phyloP scores from a whole-genome alignment of 2,329 filamentous ascomycete species.

The Calycina marina region DNA sequence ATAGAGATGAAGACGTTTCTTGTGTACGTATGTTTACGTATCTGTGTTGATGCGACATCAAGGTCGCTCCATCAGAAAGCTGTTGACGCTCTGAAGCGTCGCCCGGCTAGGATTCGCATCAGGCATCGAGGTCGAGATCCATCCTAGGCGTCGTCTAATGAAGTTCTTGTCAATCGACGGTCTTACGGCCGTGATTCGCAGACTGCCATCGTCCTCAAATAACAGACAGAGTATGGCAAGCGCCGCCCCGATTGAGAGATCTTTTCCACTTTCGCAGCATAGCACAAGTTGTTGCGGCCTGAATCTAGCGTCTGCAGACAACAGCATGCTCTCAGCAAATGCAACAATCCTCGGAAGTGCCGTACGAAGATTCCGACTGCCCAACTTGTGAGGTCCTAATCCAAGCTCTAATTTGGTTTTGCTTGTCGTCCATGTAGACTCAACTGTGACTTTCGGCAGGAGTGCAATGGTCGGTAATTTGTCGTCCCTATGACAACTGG shows the following conservation, averaged over 20 bases:
- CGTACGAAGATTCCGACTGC: slow-evolving; percentile 66
- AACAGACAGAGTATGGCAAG: slow-evolving; percentile 64
- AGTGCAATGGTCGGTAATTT: slow-evolving; percentile 26
- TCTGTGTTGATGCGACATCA: too few relatives aligned
- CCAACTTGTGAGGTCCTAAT: slow-evolving; percentile 59
- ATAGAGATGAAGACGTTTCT: too few relatives aligned
- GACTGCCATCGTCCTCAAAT: slow-evolving; percentile 47
- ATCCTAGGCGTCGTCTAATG: slow-evolving; percentile 65
- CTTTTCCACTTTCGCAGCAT: slow-evolving; percentile 63
- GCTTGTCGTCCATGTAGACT: slow-evolving; percentile 28
- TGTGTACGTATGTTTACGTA: too few relatives aligned
- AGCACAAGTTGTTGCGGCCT: slow-evolving; percentile 32
- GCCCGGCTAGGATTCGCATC: slow-evolving; percentile 71
- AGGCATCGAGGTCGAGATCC: slow-evolving; percentile 66
- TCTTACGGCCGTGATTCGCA: slow-evolving; percentile 5
- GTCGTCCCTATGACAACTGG: not conserved
- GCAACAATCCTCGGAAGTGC: slow-evolving; percentile 37
- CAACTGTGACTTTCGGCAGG: slow-evolving; percentile 28
- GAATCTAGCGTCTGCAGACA: not conserved
- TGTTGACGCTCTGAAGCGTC: slow-evolving; percentile 84
- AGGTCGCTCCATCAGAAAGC: slow-evolving; percentile 54
- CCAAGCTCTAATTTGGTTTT: slow-evolving; percentile 36
- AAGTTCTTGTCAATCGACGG: slow-evolving; percentile 51
- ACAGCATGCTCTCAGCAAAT: slow-evolving; percentile 15
- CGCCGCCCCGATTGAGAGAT: slow-evolving; percentile 64